Evolutionary conservation across 2,329 filamentous ascomycete genomes (phyloP), one percentile per base, ranked within the genome.

Genomic region (Aspergillus clavatus): DNA sequence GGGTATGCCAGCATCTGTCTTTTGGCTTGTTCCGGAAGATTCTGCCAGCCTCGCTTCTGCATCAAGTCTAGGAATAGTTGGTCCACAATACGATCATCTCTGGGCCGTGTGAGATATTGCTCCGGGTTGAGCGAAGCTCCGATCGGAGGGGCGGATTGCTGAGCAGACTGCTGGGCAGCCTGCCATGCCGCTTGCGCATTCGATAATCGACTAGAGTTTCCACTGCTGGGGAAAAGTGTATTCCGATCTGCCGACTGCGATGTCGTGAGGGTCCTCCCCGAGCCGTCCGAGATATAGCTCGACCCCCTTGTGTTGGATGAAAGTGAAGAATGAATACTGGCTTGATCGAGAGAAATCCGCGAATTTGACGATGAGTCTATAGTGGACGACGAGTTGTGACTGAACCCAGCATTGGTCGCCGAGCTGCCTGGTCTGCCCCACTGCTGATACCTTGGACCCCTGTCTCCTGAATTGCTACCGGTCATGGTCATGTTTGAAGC

Each of bases 41-140:
- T 94, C 72, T 95, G 93, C 88, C 90, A 97, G 54, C 91, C 93
- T 71, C 93, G 82, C 72, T 96, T 96, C 62, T 95, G 87, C 93
- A 98, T 97, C 54, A 98, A 74, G 42, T 89, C 84, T 60, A 90
- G 76, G 62, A 97, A 97, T 74, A 95, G 87, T 61, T 90, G 83
- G 64, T 97, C 89, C 37, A 96, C 86, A 11, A 95, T 73, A 47
- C 83, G 80, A 61, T 94, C 89, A 52, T 71, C 68, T 47, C 66
- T 61, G 10, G 68, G 68, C 18, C 67, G 61, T 37, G 60, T 72
- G 73, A 74, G 55, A 56, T 67, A 62, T 51, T 66, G 58, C 52
- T 58, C 62, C 49, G 61, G 64, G 26, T 52, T 59, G 57, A 55
- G 14, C 14, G n/a, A n/a, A n/a, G n/a, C n/a, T n/a, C n/a, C n/a